These are phyloP conservation scores for Raffaelea ambrosiae DNA, from an alignment of 2,329 filamentous ascomycete genomes.

Conservation along the genomic window DNA sequence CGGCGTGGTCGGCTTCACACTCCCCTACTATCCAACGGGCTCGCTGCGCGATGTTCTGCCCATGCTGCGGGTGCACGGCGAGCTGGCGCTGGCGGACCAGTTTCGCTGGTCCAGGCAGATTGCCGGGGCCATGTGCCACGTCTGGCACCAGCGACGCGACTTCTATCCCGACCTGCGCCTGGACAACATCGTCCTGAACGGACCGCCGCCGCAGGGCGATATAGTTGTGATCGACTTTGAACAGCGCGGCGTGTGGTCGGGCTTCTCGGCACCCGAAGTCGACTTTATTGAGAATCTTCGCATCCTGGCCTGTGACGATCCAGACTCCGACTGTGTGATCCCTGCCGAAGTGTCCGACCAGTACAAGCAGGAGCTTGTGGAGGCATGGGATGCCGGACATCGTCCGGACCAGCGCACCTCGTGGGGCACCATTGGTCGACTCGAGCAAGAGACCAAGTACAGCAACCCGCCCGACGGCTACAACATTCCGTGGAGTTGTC, in stretches of 20 bases:
- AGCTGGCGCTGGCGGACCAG: slow-evolving; percentile 33
- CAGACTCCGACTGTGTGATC: slow-evolving; percentile 25
- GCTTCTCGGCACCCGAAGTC: slow-evolving; percentile 52
- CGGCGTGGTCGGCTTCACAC: slow-evolving; percentile 47
- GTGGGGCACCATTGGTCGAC: slow-evolving; percentile 2
- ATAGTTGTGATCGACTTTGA: slow-evolving; percentile 54
- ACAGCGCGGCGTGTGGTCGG: slow-evolving; percentile 54
- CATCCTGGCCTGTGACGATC: slow-evolving; percentile 40
- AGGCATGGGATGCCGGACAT: slow-evolving; percentile 31
- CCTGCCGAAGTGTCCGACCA: slow-evolving; percentile 27
- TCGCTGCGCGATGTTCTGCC: slow-evolving; percentile 48
- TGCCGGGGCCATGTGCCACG: slow-evolving; percentile 40
- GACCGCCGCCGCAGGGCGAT: slow-evolving; percentile 23
- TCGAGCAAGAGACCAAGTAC: slow-evolving; percentile 26
- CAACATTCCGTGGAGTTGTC: slow-evolving; percentile 47
- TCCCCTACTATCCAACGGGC: slow-evolving; percentile 45
- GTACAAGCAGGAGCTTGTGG: slow-evolving; percentile 34
- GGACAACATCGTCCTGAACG: slow-evolving; percentile 49
- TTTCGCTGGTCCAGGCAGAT: slow-evolving; percentile 47
- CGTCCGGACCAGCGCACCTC: not conserved
- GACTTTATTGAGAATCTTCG: slow-evolving; percentile 50
- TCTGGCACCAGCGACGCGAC: slow-evolving; percentile 32
- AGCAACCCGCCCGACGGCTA: slow-evolving; percentile 40
- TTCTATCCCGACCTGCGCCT: slow-evolving; percentile 53
- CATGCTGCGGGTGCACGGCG: slow-evolving; percentile 36